Conservation (phyloP, 805 yeast species). For the Candida tibetensis region DNA sequence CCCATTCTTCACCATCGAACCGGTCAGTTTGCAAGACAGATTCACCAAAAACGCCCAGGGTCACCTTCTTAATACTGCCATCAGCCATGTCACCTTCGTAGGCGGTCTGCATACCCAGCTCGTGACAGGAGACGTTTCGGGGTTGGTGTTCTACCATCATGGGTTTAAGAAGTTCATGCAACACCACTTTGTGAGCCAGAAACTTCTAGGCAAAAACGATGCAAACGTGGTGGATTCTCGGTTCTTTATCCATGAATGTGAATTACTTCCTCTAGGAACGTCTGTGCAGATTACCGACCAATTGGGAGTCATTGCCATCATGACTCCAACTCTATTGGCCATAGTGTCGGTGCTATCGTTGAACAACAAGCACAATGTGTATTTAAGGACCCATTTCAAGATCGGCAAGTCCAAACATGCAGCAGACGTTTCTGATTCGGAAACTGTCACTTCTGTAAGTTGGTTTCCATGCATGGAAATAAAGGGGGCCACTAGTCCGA, state of each 20-base stretch:
- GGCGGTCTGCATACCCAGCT: constrained; percentile 27
- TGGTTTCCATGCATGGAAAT: constrained; percentile 61
- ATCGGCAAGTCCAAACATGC: constrained; percentile 44
- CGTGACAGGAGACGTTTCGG: constrained; percentile 33
- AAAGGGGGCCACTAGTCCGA: constrained; percentile 18
- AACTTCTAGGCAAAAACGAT: constrained; percentile 49
- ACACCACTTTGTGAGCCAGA: constrained; percentile 43
- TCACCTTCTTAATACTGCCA: constrained; percentile 24
- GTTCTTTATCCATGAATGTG: constrained; percentile 29
- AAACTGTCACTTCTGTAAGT: constrained; percentile 33
- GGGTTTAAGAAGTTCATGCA: constrained; percentile 58
- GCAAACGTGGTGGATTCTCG: constrained; percentile 16
- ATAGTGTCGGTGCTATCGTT: constrained; percentile 55
- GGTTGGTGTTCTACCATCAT: constrained; percentile 59
- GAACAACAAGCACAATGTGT: constrained; percentile 23
- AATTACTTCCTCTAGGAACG: constrained; percentile 61
- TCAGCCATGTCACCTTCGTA: constrained; percentile 26
- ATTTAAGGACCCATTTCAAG: constrained; percentile 50
- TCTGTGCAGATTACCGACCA: constrained; percentile 52
- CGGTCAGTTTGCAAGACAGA: constrained; percentile 24
- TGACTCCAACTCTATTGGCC: constrained; percentile 49
- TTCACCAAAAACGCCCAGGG: constrained; percentile 25
- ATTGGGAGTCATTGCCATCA: constrained; percentile 57
- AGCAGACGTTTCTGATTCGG: neutral
- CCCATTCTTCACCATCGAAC: constrained; percentile 16